A percentile compares a stretch with the other conserved stretches of the same genome.
Evolutionary conservation across 2,329 filamentous ascomycete genomes (phyloP).

Genomic region (Coccinonectria pachysandricola): DNA sequence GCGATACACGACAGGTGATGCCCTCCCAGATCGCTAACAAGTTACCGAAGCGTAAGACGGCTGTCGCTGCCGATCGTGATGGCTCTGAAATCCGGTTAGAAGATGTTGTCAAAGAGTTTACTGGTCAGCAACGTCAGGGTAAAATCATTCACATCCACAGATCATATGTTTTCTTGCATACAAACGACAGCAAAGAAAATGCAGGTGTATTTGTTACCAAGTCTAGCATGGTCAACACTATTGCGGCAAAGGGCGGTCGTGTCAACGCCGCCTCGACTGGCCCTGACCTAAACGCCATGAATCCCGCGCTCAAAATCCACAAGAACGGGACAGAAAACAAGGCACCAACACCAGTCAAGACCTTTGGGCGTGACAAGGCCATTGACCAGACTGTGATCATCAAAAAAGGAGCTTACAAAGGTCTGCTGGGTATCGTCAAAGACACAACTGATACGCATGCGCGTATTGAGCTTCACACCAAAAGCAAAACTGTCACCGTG

Average conservation of each 20-base stretch:
- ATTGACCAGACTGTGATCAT: conserved; percentile 90
- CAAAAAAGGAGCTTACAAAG: conserved; percentile 81
- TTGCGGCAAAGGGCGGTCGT: conserved; percentile 88
- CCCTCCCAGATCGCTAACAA: conserved; percentile 90
- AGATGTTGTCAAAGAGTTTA: conserved; percentile 84
- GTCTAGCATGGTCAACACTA: conserved; percentile 74
- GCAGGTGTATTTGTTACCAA: conserved; percentile 82
- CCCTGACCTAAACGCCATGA: conserved; percentile 82
- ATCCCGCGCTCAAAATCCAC: conserved; percentile 73
- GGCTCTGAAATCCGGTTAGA: conserved; percentile 87
- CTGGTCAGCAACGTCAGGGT: conserved; percentile 75
- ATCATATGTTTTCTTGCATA: conserved; percentile 85
- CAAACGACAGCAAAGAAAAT: conserved; percentile 74
- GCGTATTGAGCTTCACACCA: conserved; percentile 86
- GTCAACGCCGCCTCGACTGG: conserved; percentile 50
- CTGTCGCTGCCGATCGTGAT: conserved; percentile 84
- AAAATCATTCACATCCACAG: conserved; percentile 91
- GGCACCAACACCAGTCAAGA: conserved; percentile 54
- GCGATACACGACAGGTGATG: conserved; percentile 69
- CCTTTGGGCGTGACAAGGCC: conserved; percentile 70
- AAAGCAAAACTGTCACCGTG: conserved; percentile 82
- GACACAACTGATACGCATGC: conserved; percentile 81
- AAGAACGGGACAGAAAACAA: conserved; percentile 42
- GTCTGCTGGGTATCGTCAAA: conserved; percentile 87
- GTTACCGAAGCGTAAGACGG: conserved; percentile 69